Evolutionary conservation across 2,329 filamentous ascomycete species (phyloP).

Genomic region (Aspergillus sp.): DNA sequence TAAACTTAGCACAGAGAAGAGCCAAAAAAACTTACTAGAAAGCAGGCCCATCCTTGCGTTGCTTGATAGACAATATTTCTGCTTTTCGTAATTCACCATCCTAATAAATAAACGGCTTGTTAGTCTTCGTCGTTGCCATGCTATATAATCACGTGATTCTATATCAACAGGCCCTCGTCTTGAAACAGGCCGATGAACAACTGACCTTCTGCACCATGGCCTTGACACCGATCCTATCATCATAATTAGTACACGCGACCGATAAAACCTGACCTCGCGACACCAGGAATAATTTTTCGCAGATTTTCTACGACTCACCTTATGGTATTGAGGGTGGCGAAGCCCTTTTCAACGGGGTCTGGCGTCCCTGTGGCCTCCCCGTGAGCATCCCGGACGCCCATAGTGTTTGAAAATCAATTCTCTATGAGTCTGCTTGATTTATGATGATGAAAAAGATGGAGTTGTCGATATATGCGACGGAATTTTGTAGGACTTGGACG

Average conservation of each 20-base stretch:
- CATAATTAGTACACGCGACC: conserved; percentile 30
- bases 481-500: conserved; percentile 1
- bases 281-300: neutral
- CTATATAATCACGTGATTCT: conserved; percentile 27
- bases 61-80: conserved; percentile 91
- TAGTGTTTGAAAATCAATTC: conserved; percentile 22
- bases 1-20: neutral
- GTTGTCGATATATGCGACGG: conserved; percentile 8
- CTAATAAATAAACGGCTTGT: conserved; percentile 32
- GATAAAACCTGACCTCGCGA: conserved; percentile 19
- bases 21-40: conserved; percentile 59
- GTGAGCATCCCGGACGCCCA: conserved; percentile 54
- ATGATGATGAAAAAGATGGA: neutral
- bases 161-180: conserved; percentile 12
- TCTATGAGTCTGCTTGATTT: neutral
- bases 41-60: conserved; percentile 78
- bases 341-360: conserved; percentile 66
- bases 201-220: conserved; percentile 66
- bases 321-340: conserved; percentile 79
- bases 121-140: neutral
- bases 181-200: conserved; percentile 10
- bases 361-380: conserved; percentile 52
- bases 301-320: conserved; percentile 50
- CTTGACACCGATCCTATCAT: conserved; percentile 60
- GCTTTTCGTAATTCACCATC: conserved; percentile 83